phyloP scores from a whole-genome alignment of 1,139 yeast genomes.

The Nakaseomyces nivariensis region DNA sequence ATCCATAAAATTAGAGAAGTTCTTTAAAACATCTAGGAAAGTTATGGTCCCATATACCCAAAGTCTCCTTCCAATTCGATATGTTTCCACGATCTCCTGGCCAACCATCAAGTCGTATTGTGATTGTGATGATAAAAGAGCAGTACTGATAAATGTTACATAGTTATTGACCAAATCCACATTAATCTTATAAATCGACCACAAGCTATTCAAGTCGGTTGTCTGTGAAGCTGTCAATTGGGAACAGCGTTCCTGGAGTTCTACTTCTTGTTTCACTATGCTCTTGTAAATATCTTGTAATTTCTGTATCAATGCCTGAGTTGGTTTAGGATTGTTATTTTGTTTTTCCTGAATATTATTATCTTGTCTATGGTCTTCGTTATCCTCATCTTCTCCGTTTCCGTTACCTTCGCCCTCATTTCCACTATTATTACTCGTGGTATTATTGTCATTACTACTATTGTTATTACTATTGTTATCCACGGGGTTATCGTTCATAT shows the following conservation, averaged over 20 bases:
- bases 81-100: conserved; percentile 60
- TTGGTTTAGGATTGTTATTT: conserved; percentile 47
- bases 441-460: conserved; percentile 12
- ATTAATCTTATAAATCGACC: conserved; percentile 64
- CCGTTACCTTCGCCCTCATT: conserved; percentile 9
- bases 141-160: conserved; percentile 60
- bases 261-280: conserved; percentile 57
- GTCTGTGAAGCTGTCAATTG: conserved; percentile 37
- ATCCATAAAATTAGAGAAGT: conserved; percentile 44
- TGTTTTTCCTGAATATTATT: conserved; percentile 26
- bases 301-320: conserved; percentile 59
- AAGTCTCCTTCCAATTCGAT: conserved; percentile 65
- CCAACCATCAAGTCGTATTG: conserved; percentile 35
- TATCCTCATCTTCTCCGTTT: conserved; percentile 13
- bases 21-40: conserved; percentile 67
- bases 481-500: conserved; percentile 5
- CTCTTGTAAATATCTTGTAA: conserved; percentile 64
- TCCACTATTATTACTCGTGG: conserved; percentile 5
- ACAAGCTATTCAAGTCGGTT: conserved; percentile 47
- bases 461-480: conserved; percentile 12
- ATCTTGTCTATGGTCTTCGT: conserved; percentile 8
- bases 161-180: conserved; percentile 57
- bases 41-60: conserved; percentile 82
- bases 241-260: conserved; percentile 56
- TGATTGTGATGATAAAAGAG: conserved; percentile 62